Evolutionary conservation across 805 yeast genomes (phyloP), one percentile per base, ranked within the genome.

Genomic region (Jamesozyma piceae): DNA sequence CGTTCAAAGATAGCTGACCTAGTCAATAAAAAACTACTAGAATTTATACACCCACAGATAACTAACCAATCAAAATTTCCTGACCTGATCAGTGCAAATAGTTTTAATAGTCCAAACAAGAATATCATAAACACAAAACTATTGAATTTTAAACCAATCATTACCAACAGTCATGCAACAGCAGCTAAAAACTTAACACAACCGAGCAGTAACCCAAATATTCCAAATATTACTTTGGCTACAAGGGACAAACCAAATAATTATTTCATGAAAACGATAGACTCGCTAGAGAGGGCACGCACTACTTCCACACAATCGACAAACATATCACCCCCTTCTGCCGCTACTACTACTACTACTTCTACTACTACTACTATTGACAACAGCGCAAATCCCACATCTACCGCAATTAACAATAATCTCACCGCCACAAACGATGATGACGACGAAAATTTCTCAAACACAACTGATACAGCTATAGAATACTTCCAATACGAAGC

Each of bases 1-100:
- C 67, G 95, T 41, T 64, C 69, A 15, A 78, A 76, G 44, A 78
- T 90, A 43, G 84, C 88, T 10, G 70, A 77, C 30, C 58, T 78
- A 31, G 87, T 88, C 11, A 88, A 88, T 61, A 72, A 72, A 52
- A 78, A 53, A 43, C 43, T 61, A 6, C 42, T 61, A 18, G 46
- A 52, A 31, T 42, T 49, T 13, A 52, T 60, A 32, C 55, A 57
- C 38, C 49, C 58, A 6, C 42, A 45, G 15, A 50, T 58, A 14
- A 43, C 51, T 14, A 38, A 36, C 20, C 48, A 49, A 37, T 10
- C 31, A 11, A 45, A 46, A 31, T 51, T 49, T 20, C 51, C 55
- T 6, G 48, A 51, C 35, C 32, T 51, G 19, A 35, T 49, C 3
- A 18, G 26, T 26, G 26, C 45, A 11, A 19, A 33, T n/a, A 22